phyloP scores from a whole-genome alignment of 345 rosid species.

The Aurinia saxatilis region DNA sequence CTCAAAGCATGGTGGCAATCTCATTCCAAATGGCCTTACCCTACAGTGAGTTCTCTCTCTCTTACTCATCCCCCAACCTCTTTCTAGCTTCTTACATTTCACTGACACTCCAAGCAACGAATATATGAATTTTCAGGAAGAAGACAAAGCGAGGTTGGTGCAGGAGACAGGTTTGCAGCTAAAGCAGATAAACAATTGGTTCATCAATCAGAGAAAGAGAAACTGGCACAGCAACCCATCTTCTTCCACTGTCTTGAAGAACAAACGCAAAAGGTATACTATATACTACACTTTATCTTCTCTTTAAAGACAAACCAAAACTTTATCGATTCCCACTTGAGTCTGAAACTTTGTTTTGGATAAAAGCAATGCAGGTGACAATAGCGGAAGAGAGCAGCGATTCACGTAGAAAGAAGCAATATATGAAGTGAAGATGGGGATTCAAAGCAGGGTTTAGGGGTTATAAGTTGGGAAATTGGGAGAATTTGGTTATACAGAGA shows the following conservation, averaged over 20 bases:
- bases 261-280: slow-evolving; percentile 88
- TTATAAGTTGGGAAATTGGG: slow-evolving; percentile 1
- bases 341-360: slow-evolving; percentile 33
- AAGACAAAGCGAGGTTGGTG: slow-evolving; percentile 92
- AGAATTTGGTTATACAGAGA: slow-evolving; percentile 16
- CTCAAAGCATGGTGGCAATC: slow-evolving; percentile 96
- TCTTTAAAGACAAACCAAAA: background rate
- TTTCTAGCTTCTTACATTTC: background rate
- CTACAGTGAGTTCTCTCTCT: slow-evolving; percentile 60
- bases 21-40: slow-evolving; percentile 98
- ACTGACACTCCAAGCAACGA: background rate
- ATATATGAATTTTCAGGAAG: slow-evolving; percentile 55
- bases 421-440: slow-evolving; percentile 9
- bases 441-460: slow-evolving; percentile 8
- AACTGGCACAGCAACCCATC: slow-evolving; percentile 98
- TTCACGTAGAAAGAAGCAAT: slow-evolving; percentile 35
- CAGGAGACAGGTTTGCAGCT: slow-evolving; percentile 95
- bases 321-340: background rate
- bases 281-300: background rate
- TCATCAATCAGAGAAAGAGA: slow-evolving; percentile 95
- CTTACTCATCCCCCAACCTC: background rate
- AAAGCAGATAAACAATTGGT: slow-evolving; percentile 99
- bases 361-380: slow-evolving; percentile 96
- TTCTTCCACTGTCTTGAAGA: slow-evolving; percentile 66
- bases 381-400: slow-evolving; percentile 45